phyloP scores from a whole-genome alignment of 352 stramenopile genomes.

The Phytophthora nicotianae region DNA sequence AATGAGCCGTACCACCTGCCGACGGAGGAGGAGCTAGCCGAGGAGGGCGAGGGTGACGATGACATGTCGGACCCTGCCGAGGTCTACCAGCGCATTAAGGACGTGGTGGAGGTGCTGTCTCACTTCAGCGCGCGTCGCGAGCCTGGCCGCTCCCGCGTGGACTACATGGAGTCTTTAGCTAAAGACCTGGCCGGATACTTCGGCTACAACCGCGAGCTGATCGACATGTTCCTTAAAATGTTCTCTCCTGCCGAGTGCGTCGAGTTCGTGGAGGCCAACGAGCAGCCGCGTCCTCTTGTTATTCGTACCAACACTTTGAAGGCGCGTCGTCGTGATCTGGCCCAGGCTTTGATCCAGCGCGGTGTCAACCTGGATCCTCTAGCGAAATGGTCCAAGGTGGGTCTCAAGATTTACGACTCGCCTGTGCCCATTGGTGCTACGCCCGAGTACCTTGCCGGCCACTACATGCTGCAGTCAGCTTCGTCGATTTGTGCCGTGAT shows the following conservation, averaged over 20 bases:
- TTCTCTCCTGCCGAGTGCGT: conserved; percentile 97
- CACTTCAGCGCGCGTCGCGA: conserved; percentile 96
- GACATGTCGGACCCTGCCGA: conserved; percentile 77
- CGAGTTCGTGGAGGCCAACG: conserved; percentile 99
- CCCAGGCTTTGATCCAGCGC: conserved; percentile 98
- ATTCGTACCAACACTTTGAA: conserved; percentile 99
- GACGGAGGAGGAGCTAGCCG: conserved; percentile 78
- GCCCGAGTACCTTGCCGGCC: conserved; percentile 99
- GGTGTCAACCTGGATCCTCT: conserved; percentile 98
- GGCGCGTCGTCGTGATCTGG: conserved; percentile 97
- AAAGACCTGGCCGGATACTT: conserved; percentile 97
- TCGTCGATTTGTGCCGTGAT: conserved; percentile 99
- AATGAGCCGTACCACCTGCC: conserved; percentile 86
- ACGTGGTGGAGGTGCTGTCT: conserved; percentile 92
- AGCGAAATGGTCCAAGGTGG: conserved; percentile 99
- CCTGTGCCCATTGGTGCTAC: conserved; percentile 99
- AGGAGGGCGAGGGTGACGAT: conserved; percentile 48
- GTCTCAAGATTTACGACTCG: conserved; percentile 98
- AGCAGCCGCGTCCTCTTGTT: conserved; percentile 97
- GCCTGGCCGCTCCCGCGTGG: conserved; percentile 89
- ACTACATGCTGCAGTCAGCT: conserved; percentile 99
- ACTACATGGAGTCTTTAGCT: conserved; percentile 94
- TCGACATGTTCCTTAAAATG: conserved; percentile 97
- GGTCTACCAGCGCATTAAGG: conserved; percentile 94
- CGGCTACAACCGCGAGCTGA: conserved; percentile 98